Percentiles rank a stretch among this genome's conserved stretches.
These are phyloP conservation scores for Jamesozyma rosinii DNA, from an alignment of 805 yeast species.

Conservation along the genomic window DNA sequence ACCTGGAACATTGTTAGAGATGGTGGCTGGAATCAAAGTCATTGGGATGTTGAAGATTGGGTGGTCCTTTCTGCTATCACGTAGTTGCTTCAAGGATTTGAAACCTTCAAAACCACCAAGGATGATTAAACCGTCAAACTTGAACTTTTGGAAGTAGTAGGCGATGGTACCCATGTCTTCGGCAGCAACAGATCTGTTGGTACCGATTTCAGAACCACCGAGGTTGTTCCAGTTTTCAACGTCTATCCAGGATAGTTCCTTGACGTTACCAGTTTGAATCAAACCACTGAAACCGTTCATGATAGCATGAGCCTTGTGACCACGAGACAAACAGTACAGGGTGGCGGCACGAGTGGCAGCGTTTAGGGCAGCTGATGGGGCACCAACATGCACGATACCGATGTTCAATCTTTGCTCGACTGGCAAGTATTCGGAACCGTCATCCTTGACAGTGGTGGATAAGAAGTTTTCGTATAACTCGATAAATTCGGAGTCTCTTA, in stretches of 20 bases:
- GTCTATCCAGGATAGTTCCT: slow-evolving; percentile 69
- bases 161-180: slow-evolving; percentile 87
- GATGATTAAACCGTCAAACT: slow-evolving; percentile 79
- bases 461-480: slow-evolving; percentile 70
- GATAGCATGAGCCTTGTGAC: slow-evolving; percentile 85
- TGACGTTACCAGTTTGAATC: slow-evolving; percentile 77
- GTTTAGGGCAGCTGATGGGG: slow-evolving; percentile 95
- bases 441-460: slow-evolving; percentile 59
- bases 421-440: slow-evolving; percentile 52
- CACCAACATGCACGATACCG: slow-evolving; percentile 89
- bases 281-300: slow-evolving; percentile 91
- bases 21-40: slow-evolving; percentile 89
- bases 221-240: slow-evolving; percentile 79
- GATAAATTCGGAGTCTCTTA: slow-evolving; percentile 81
- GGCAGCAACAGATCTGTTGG: slow-evolving; percentile 78
- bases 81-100: slow-evolving; percentile 70
- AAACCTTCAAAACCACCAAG: slow-evolving; percentile 99
- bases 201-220: slow-evolving; percentile 97
- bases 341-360: slow-evolving; percentile 89
- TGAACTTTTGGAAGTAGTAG: slow-evolving; percentile 80
- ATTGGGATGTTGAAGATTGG: slow-evolving; percentile 93
- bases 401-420: slow-evolving; percentile 54
- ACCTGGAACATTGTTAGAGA: slow-evolving; percentile 98
- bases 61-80: slow-evolving; percentile 63
- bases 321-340: slow-evolving; percentile 75